A percentile compares a stretch with the other conserved stretches of the same genome.
Evolutionary conservation across 176 grass and related monocot species (phyloP).

Genomic region (Carex cristatella): DNA sequence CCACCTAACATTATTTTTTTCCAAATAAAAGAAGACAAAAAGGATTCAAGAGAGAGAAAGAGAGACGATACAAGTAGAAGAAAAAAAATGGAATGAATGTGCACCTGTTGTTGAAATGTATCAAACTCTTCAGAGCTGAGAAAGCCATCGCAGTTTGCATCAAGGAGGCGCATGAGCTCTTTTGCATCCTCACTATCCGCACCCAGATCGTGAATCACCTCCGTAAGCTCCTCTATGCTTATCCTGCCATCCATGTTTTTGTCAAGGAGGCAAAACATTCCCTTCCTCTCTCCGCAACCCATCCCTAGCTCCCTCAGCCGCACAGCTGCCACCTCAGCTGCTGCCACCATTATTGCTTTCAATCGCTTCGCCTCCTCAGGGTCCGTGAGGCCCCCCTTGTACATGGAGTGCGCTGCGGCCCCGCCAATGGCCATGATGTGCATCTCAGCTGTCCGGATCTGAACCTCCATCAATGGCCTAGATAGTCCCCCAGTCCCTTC

Average conservation of each 20-base stretch:
- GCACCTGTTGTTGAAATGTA: constrained; percentile 81
- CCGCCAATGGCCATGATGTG: constrained; percentile 68
- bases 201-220: constrained; percentile 89
- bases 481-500: constrained; percentile 35
- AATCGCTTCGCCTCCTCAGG: constrained; percentile 73
- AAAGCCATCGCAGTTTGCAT: constrained; percentile 79
- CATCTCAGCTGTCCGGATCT: constrained; percentile 85
- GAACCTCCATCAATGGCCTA: constrained; percentile 85
- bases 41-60: background rate
- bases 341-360: constrained; percentile 71
- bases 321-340: constrained; percentile 73
- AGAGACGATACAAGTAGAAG: background rate
- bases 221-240: constrained; percentile 87
- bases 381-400: constrained; percentile 88
- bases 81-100: background rate
- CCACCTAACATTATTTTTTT: constrained; percentile 36
- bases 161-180: constrained; percentile 83
- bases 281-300: constrained; percentile 56
- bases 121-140: constrained; percentile 92
- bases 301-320: constrained; percentile 59
- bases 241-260: constrained; percentile 87
- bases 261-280: constrained; percentile 56
- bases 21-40: background rate
- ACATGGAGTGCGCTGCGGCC: constrained; percentile 82
- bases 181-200: constrained; percentile 62